Conservation (phyloP, 2,329 filamentous ascomycete species). For the Cladobotryum protrusum region DNA sequence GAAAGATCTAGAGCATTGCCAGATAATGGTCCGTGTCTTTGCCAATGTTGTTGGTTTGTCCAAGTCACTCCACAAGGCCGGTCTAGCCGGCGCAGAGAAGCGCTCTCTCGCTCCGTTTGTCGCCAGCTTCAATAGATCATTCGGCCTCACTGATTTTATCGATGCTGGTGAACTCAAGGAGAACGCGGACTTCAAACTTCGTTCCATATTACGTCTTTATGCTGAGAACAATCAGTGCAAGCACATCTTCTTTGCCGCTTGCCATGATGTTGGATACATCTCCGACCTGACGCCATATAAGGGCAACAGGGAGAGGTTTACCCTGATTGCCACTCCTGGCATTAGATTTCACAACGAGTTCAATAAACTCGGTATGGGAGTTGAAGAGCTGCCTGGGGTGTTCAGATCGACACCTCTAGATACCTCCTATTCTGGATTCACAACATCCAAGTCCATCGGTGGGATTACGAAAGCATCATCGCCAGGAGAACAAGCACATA, state of each 20-base stretch:
- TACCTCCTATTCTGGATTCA: constrained; percentile 1
- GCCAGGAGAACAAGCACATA: neutral
- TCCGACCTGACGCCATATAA: constrained; percentile 48
- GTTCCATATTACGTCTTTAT: constrained; percentile 43
- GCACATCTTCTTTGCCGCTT: constrained; percentile 58
- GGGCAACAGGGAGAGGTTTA: constrained; percentile 45
- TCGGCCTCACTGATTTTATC: constrained; percentile 54
- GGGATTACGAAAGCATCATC: neutral
- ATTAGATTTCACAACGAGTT: constrained; percentile 48
- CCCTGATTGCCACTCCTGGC: constrained; percentile 43
- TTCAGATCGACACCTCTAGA: constrained; percentile 41
- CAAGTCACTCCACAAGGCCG: constrained; percentile 38
- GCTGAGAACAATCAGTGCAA: constrained; percentile 55
- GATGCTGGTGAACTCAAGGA: constrained; percentile 57
- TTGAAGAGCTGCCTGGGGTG: constrained; percentile 45
- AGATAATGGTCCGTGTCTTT: constrained; percentile 50
- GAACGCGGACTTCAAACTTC: constrained; percentile 54
- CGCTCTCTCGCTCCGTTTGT: constrained; percentile 50
- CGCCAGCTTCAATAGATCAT: constrained; percentile 50
- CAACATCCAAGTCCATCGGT: neutral
- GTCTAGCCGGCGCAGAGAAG: constrained; percentile 47
- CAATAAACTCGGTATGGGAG: constrained; percentile 40
- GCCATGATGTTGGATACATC: constrained; percentile 48
- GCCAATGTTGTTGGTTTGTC: constrained; percentile 50
- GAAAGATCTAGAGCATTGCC: constrained; percentile 43